Base-by-base conservation (phyloP, 352 stramenopile genomes). In the Pythium plurisporium region DNA sequence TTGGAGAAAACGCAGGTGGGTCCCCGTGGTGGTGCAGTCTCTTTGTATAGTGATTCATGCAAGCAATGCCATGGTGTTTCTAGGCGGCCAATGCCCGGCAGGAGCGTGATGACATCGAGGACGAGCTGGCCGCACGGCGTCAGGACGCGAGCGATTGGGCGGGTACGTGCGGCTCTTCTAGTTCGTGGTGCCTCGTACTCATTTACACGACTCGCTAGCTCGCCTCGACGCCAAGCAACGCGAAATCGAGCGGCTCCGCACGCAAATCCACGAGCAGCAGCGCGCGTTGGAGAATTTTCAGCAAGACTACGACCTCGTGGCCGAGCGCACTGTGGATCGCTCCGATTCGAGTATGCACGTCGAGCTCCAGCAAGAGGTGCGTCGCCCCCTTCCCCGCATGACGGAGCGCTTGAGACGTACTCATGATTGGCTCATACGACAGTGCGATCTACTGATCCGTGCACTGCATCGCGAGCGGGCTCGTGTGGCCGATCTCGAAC, bases 231-330 rank as follows among this genome's bases (percentile, higher is more conserved):
- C 60, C 11, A 79, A 79, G 66, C 64, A 77, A 26, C 41, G 63
- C 25, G 71, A 81, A 14, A 59, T 89, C 3, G 61, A 72, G n/a
- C 54, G 64, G 12, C 55, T 73, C 17, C 65, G 66, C 4, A 63
- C 72, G 14, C 79, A 91, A 43, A 82, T 89, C 50, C 76, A 70
- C 42, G 66, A 78, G 4, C 81, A 89, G 47, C 81, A 89, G 34
- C 31, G 71, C 17, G 54, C 55, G 29, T 68, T 91, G 20, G 81
- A 91, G 26, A 84, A 86, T 38, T 69, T 64, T 26, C 61, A 69
- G 38, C 54, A 60, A 44, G 61, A 69, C 31, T 69, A 69, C 42
- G 61, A 69, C 38, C 40, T 64, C 30, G 54, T 69, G 9, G 47
- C 47, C 11, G 48, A 49, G 11, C 45, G 60, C 15, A 59, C 58